phyloP scores from a whole-genome alignment of 1,284 basidiomycete genomes.

The Apiotrichum mycotoxinovorans region DNA sequence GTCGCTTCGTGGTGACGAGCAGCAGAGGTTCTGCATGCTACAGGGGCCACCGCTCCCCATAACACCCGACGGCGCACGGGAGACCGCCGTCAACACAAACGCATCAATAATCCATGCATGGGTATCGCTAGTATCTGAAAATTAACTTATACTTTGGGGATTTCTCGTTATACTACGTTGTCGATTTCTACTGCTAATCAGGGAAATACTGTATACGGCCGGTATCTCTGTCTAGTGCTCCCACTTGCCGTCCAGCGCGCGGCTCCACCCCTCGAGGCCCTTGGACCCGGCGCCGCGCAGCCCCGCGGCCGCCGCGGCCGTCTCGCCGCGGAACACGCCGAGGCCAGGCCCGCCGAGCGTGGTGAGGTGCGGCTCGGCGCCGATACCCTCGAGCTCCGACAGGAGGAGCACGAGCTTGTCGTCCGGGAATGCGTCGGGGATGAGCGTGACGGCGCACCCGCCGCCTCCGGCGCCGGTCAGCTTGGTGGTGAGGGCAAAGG shows the following conservation, averaged over 20 bases:
- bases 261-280: constrained; percentile 9
- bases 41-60: no score
- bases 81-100: no score
- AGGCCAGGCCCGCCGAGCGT: constrained; percentile 89
- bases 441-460: constrained; percentile 91
- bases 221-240: constrained; percentile 3
- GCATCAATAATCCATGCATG: no score
- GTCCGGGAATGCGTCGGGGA: constrained; percentile 78
- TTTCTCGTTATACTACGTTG: no score
- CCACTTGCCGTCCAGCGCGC: constrained; percentile 14
- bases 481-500: constrained; percentile 83
- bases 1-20: no score
- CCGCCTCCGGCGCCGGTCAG: constrained; percentile 98
- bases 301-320: constrained; percentile 1
- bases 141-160: no score
- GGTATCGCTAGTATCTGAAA: no score
- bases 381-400: constrained; percentile 59
- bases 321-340: constrained; percentile 57
- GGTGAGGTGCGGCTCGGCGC: constrained; percentile 84
- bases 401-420: constrained; percentile 60
- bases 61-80: no score
- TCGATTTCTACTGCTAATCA: no score
- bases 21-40: no score
- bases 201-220: no score
- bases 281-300: constrained; percentile 7